Base-by-base conservation (phyloP, 352 stramenopile species). In the Pilasporangium apinafurcum region DNA sequence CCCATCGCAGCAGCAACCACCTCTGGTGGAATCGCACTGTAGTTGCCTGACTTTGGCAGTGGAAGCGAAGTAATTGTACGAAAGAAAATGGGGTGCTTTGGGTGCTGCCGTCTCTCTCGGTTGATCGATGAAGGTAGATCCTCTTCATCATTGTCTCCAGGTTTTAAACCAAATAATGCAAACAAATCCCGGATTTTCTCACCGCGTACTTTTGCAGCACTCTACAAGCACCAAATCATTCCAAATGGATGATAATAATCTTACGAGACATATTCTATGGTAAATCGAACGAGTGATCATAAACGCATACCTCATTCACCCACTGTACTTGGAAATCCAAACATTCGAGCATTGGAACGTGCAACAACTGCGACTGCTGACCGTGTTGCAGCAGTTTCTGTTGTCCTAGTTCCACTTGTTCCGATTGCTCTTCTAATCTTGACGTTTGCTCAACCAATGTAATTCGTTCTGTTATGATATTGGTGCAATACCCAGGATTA, bases 101-200 rank as follows among this genome's bases (percentile, higher is more conserved):
- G 12, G n/a, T 24, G 14, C 12, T 38, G 40, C 31, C 37, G 22
- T 13, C n/a, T 47, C 0, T 26, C 10, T 29, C 21, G 10, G 16
- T 35, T n/a, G n/a, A n/a, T n/a, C n/a, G n/a, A n/a, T n/a, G n/a
- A n/a, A n/a, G n/a, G n/a, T n/a, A n/a, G n/a, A n/a, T n/a, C 36
- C 21, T 46, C 14, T 10, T 26, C 20, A 0, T 20, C 10, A 18
- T 35, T 7, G 22, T 31, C 24, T 8, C 24, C 2, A 20, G 43
- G 29, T 5, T 34, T 36, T 1, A 82, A 32, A 1, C 48, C 59
- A 54, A 91, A 85, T n/a, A 86, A 48, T 16, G 45, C 59, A 39
- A 88, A 91, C 22, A 91, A 38, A 51, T 86, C 71, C 10, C 73
- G 73, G 24, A 88, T 68, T 47, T 82, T 69, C 24, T 86, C 68